Base-by-base conservation (phyloP, 495 filamentous ascomycete genomes). In the Talaromyces ruber region DNA sequence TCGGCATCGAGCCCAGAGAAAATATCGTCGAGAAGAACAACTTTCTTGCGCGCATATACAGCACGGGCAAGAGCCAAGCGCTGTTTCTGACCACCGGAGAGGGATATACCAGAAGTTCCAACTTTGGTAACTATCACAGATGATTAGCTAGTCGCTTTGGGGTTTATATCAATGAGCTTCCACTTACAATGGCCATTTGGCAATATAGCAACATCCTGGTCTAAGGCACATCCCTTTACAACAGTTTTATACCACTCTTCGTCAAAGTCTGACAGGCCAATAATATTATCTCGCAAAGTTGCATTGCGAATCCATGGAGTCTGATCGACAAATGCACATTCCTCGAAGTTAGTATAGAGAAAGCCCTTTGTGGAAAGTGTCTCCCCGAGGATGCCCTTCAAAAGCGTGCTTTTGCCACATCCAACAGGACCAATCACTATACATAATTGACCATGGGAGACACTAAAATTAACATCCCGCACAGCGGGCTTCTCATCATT, bases 31-130 rank as follows among this genome's bases (percentile, higher is more conserved):
- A 87, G 67, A 9, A 87, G 71, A 30, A 84, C 64, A 7, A 85
- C 66, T 28, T 80, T 73, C 12, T 76, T 72, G 16, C 80, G 64
- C 7, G 82, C 68, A 66, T 88, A 88, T 4, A 85, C 70, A 43
- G 82, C 82, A 25, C 86, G 71, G 25, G 86, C 85, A 16, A 87
- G 71, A 21, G 81, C 77, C 34, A 92, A 76, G 29, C 89, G 78
- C 88, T 89, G 92, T 66, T 86, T 81, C 66, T 93, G 89, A 6
- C 89, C 89, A 60, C 89, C 89, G 58, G 85, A 89, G 2, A 93
- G 75, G 65, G 91, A 92, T 64, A 93, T 89, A 8, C 89, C 59
- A 21, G 59, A 21, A 21, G 39, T 28, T 28, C 59, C 59, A 25
- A 60, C 59, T 2, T 29, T 60, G 5, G 59, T 60, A 7, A 21